phyloP scores from a whole-genome alignment of 75 land plant species.

The Sequoia sempervirens region DNA sequence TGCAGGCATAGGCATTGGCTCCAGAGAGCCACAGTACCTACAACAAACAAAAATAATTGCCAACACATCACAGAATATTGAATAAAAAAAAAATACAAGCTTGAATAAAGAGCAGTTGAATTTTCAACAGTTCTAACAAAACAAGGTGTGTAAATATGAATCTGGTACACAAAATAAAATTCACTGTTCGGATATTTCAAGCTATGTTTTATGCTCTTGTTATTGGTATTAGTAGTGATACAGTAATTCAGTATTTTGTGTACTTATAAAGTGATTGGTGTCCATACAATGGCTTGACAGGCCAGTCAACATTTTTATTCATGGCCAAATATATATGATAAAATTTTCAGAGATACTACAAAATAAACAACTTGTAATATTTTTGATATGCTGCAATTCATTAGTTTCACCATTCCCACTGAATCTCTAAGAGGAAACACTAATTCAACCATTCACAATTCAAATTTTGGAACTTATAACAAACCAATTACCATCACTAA shows the following conservation, averaged over 20 bases:
- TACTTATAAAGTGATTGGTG: neutral
- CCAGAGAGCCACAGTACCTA: constrained; percentile 99
- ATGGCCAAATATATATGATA: neutral
- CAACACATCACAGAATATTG: neutral
- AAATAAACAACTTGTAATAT: neutral
- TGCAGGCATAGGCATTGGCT: constrained; percentile 94
- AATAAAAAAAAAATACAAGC: neutral
- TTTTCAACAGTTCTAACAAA: neutral
- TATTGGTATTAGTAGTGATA: neutral
- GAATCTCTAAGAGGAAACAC: neutral
- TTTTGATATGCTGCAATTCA: neutral
- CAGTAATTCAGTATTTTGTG: neutral
- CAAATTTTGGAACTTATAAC: neutral
- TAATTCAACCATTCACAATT: neutral
- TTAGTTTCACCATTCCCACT: neutral
- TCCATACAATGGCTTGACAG: neutral
- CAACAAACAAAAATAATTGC: neutral
- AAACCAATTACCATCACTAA: neutral
- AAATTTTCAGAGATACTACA: neutral
- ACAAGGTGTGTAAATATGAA: neutral
- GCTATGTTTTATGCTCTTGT: neutral
- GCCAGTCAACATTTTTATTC: neutral
- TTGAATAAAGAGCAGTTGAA: neutral
- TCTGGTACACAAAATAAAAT: neutral
- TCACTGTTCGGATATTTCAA: neutral